Evolutionary conservation across 441 rosid species (phyloP).

Genomic region (Aquilaria agallochum): DNA sequence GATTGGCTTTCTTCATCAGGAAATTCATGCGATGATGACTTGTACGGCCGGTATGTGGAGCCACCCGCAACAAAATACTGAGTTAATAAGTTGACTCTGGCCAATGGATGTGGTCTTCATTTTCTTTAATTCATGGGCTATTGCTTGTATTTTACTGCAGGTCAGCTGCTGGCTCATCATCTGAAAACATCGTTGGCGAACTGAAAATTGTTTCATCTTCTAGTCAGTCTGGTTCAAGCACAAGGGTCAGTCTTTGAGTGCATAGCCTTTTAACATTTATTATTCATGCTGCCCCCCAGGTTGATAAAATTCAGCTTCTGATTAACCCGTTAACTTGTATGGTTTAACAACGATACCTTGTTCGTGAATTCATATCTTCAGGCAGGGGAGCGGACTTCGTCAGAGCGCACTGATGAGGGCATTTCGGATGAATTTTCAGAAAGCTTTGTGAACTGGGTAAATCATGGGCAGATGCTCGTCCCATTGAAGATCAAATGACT

Average conservation of each 20-base stretch:
- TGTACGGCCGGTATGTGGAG: constrained; percentile 55
- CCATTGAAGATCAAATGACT: constrained; percentile 24
- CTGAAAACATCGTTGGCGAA: constrained; percentile 43
- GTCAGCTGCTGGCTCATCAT: constrained; percentile 50
- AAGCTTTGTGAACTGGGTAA: constrained; percentile 66
- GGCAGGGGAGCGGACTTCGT: constrained; percentile 37
- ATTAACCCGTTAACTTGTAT: background rate
- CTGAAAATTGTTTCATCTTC: constrained; percentile 35
- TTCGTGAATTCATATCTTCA: constrained; percentile 11
- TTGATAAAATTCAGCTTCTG: too few species aligned
- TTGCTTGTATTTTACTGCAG: constrained; percentile 30
- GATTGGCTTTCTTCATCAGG: constrained; percentile 96
- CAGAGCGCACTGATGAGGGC: constrained; percentile 18
- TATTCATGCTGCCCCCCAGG: background rate
- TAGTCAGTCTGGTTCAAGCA: constrained; percentile 41
- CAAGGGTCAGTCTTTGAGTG: constrained; percentile 39
- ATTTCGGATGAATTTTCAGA: constrained; percentile 34
- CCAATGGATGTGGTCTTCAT: background rate
- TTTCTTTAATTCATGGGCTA: background rate
- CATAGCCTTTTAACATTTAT: background rate
- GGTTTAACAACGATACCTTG: background rate
- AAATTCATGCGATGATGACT: constrained; percentile 89
- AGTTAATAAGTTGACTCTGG: background rate
- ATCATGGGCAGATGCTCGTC: constrained; percentile 48
- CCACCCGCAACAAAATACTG: background rate